Conservation (phyloP, 192 early-diverging fungal species). For the Linnemannia exigua region DNA sequence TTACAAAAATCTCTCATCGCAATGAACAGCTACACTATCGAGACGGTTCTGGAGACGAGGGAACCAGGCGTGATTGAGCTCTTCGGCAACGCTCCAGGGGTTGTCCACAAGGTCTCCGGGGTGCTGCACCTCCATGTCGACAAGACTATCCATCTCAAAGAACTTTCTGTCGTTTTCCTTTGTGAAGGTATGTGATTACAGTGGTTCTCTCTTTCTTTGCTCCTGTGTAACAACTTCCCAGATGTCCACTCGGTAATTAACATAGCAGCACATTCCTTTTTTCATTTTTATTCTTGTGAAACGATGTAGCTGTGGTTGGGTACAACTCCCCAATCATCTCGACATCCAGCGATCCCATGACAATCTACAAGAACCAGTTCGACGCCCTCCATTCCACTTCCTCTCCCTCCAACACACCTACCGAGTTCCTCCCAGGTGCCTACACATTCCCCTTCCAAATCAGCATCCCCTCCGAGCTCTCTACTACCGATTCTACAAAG, state of each 20-base stretch:
- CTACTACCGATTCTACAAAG: conserved; percentile 8
- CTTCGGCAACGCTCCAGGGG: conserved; percentile 1
- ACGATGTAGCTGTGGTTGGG: not conserved
- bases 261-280: too few species aligned
- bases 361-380: conserved; percentile 5
- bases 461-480: conserved; percentile 2
- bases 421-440: not conserved
- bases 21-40: not conserved
- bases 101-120: conserved; percentile 5
- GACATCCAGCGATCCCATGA: not conserved
- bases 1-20: too few species aligned
- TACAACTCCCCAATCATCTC: not conserved
- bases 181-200: not conserved
- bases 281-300: not conserved
- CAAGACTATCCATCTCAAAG: conserved; percentile 12
- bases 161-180: not conserved
- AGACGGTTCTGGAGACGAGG: not conserved
- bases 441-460: conserved; percentile 18
- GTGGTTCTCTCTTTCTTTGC: not conserved
- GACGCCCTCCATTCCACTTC: not conserved
- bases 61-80: conserved; percentile 3
- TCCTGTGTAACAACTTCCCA: too few species aligned
- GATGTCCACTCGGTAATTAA: too few species aligned
- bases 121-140: not conserved
- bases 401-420: not conserved